Conservation (phyloP, 768 basidiomycete genomes). For the Pilatotrama ljubarskyi region DNA sequence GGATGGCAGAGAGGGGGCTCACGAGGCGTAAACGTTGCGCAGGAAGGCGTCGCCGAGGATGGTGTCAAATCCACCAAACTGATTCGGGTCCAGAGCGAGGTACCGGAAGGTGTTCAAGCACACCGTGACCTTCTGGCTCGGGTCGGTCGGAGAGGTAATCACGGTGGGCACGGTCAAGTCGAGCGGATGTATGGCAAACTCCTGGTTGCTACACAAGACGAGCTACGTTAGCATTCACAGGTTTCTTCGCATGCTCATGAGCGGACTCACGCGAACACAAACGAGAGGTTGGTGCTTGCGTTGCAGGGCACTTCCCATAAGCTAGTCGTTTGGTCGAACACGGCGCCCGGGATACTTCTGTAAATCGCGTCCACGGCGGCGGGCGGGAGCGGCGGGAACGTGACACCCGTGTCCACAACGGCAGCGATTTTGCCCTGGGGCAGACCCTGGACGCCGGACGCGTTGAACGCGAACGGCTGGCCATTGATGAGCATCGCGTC, state of each 20-base stretch:
- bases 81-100: slow-evolving; percentile 3
- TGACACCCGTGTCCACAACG: slow-evolving; percentile 33
- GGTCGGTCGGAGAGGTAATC: slow-evolving; percentile 18
- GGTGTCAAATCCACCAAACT: slow-evolving; percentile 27
- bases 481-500: slow-evolving; percentile 51
- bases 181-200: slow-evolving; percentile 34
- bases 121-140: slow-evolving; percentile 18
- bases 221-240: neutral
- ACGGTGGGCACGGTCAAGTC: slow-evolving; percentile 16
- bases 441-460: slow-evolving; percentile 19
- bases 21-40: slow-evolving; percentile 36
- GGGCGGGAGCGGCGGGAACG: slow-evolving; percentile 27
- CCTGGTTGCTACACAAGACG: slow-evolving; percentile 38
- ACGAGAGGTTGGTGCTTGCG: slow-evolving; percentile 25
- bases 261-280: slow-evolving; percentile 31
- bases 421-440: slow-evolving; percentile 27
- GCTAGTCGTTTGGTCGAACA: slow-evolving; percentile 28
- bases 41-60: slow-evolving; percentile 37
- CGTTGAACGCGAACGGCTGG: slow-evolving; percentile 48
- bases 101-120: slow-evolving; percentile 32
- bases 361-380: slow-evolving; percentile 33
- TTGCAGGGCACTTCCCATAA: slow-evolving; percentile 30
- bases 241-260: too few relatives aligned
- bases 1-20: slow-evolving; percentile 2
- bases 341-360: slow-evolving; percentile 29